phyloP scores from a whole-genome alignment of 1,284 basidiomycete genomes.

The Malassezia vespertilionis region DNA sequence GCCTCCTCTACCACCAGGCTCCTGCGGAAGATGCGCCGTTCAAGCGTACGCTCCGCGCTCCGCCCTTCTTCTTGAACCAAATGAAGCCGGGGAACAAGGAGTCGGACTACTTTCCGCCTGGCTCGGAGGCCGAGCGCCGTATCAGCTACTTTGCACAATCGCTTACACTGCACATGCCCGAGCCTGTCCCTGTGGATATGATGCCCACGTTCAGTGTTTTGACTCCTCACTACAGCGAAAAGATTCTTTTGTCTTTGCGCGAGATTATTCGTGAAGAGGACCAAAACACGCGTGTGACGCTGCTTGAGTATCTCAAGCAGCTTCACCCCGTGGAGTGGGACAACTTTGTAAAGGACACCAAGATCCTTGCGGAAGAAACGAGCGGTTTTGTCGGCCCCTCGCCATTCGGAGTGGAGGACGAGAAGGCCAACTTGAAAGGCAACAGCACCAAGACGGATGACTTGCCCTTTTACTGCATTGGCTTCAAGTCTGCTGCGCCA shows the following conservation, averaged over 20 bases:
- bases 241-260: slow-evolving; percentile 46
- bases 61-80: slow-evolving; percentile 47
- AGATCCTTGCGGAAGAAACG: slow-evolving; percentile 93
- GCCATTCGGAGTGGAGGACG: slow-evolving; percentile 60
- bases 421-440: slow-evolving; percentile 38
- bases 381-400: slow-evolving; percentile 65
- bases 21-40: slow-evolving; percentile 42
- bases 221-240: slow-evolving; percentile 47
- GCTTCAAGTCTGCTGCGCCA: slow-evolving; percentile 96
- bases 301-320: slow-evolving; percentile 69
- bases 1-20: slow-evolving; percentile 47
- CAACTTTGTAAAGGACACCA: slow-evolving; percentile 99
- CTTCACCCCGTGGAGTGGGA: slow-evolving; percentile 97
- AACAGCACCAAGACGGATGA: slow-evolving; percentile 59
- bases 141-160: slow-evolving; percentile 48
- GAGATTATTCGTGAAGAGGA: slow-evolving; percentile 48
- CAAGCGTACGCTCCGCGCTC: slow-evolving; percentile 46
- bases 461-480: slow-evolving; percentile 95
- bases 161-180: slow-evolving; percentile 41
- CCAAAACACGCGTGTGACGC: slow-evolving; percentile 47
- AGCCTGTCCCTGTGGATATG: slow-evolving; percentile 45
- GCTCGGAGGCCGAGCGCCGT: slow-evolving; percentile 46
- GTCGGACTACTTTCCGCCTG: slow-evolving; percentile 48
- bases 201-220: slow-evolving; percentile 48
- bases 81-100: slow-evolving; percentile 44